phyloP scores from a whole-genome alignment of 768 basidiomycete species.

The Trametes cinnabarina region DNA sequence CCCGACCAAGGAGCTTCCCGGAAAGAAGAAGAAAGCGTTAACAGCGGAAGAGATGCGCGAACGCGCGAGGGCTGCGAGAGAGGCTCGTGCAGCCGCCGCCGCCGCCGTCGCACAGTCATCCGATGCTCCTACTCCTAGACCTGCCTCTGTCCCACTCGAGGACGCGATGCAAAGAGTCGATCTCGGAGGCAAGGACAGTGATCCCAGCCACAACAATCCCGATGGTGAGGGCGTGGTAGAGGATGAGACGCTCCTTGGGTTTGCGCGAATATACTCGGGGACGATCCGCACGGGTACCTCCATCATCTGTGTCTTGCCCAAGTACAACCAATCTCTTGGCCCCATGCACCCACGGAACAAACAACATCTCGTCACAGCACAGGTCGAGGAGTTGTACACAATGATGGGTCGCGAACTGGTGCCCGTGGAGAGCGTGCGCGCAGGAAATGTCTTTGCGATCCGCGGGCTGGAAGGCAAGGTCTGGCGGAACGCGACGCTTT shows the following conservation, averaged over 20 bases:
- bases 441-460: conserved; percentile 94
- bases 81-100: conserved; percentile 27
- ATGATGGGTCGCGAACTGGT: conserved; percentile 99
- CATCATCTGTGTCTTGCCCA: conserved; percentile 80
- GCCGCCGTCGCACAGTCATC: background rate
- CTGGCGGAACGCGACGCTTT: conserved; percentile 87
- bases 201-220: background rate
- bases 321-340: conserved; percentile 65
- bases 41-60: conserved; percentile 83
- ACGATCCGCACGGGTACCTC: conserved; percentile 62
- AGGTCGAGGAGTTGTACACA: conserved; percentile 79
- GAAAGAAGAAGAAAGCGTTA: conserved; percentile 72
- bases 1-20: conserved; percentile 73
- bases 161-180: conserved; percentile 23
- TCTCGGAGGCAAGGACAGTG: conserved; percentile 17
- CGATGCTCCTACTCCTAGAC: conserved; percentile 5
- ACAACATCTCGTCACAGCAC: conserved; percentile 56
- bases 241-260: conserved; percentile 80
- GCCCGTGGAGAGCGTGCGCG: conserved; percentile 73
- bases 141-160: conserved; percentile 14
- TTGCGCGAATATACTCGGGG: conserved; percentile 92
- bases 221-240: conserved; percentile 26
- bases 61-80: conserved; percentile 56
- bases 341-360: conserved; percentile 68
- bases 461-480: conserved; percentile 88